These are phyloP conservation scores for Globisporangium yorkense DNA, from an alignment of 352 stramenopile genomes.

Conservation along the genomic window DNA sequence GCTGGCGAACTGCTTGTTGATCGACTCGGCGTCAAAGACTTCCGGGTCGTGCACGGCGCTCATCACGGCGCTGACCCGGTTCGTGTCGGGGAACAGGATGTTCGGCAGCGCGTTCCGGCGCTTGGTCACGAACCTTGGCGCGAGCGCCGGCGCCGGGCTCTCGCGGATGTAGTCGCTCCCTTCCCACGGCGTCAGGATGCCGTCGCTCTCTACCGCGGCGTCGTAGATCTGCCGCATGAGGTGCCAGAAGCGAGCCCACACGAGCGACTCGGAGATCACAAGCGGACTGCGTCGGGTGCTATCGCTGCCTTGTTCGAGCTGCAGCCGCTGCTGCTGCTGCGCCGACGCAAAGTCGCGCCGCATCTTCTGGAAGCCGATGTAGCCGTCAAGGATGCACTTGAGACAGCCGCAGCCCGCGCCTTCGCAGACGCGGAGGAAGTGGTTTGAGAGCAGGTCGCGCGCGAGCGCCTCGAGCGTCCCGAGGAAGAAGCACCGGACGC, in stretches of 20 bases:
- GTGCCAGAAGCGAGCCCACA: slow-evolving; percentile 80
- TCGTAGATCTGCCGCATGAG: slow-evolving; percentile 77
- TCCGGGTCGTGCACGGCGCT: slow-evolving; percentile 34
- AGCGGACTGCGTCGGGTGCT: slow-evolving; percentile 14
- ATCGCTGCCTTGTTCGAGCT: not conserved
- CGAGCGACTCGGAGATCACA: slow-evolving; percentile 49
- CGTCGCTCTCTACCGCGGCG: slow-evolving; percentile 53
- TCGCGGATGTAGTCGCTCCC: slow-evolving; percentile 27
- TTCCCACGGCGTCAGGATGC: slow-evolving; percentile 55
- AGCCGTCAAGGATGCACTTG: slow-evolving; percentile 79
- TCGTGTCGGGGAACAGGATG: slow-evolving; percentile 64
- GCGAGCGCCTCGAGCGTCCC: slow-evolving; percentile 59
- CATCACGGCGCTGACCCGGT: slow-evolving; percentile 54
- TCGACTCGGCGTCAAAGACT: slow-evolving; percentile 45
- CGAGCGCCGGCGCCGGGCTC: slow-evolving; percentile 26
- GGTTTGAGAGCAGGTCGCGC: slow-evolving; percentile 32
- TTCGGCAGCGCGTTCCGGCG: slow-evolving; percentile 53
- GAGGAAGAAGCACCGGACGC: slow-evolving; percentile 56
- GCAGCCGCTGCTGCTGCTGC: slow-evolving; percentile 12
- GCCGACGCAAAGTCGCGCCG: slow-evolving; percentile 30
- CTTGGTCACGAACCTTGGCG: slow-evolving; percentile 31
- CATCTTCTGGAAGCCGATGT: slow-evolving; percentile 78
- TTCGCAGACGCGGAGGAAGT: slow-evolving; percentile 66
- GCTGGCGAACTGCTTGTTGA: slow-evolving; percentile 38
- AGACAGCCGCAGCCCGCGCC: slow-evolving; percentile 72